Base-by-base conservation (phyloP, 2,329 filamentous ascomycete genomes). In the Fusarium sterilihyphosum region DNA sequence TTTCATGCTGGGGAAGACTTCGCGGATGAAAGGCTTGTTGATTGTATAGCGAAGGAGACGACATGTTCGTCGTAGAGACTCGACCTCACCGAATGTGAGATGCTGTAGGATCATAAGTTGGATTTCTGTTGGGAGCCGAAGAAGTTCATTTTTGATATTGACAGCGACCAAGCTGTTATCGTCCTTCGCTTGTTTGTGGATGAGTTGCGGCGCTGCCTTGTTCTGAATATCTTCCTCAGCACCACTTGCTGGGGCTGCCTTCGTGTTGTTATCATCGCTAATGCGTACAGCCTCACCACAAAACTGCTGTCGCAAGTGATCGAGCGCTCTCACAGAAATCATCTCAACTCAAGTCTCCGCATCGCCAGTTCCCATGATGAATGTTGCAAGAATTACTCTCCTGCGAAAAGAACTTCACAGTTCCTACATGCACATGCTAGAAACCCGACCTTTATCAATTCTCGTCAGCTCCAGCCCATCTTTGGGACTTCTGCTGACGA, bases 61-160 rank as follows among this genome's bases (percentile, higher is more conserved):
- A 73, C 82, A 85, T 16, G 84, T 85, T 33, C 81, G 80, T 17
- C 85, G 82, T 22, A 87, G 78, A 22, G 81, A 80, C 71, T 85
- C 81, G 24, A 87, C 80, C 71, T 86, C 83, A 44, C 82, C 84
- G 63, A 86, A 85, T 62, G 80, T 80, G 59, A 86, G 82, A 29
- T 83, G 74, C 29, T 77, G 71, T n/a, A 86, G 73, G 46, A 86
- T 81, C 73, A 82, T 76, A 49, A 85, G 76, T 60, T 85, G 83
- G 11, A 87, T 72, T 74, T 87, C 85, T 13, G 78, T 77, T 8
- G 85, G 85, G 1, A 87, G 79, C 33, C 77, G 78, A 41, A 84
- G 73, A 8, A 86, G 62, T 5, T 60, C 24, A 33, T 46, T 71
- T 26, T 49, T 24, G 35, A 9, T 18, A 16, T 71, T 71, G 4